A percentile compares a stretch with the other conserved stretches of the same genome.
Evolutionary conservation across 2,329 filamentous ascomycete species (phyloP).

Genomic region (Chaetoscypha palmicola): DNA sequence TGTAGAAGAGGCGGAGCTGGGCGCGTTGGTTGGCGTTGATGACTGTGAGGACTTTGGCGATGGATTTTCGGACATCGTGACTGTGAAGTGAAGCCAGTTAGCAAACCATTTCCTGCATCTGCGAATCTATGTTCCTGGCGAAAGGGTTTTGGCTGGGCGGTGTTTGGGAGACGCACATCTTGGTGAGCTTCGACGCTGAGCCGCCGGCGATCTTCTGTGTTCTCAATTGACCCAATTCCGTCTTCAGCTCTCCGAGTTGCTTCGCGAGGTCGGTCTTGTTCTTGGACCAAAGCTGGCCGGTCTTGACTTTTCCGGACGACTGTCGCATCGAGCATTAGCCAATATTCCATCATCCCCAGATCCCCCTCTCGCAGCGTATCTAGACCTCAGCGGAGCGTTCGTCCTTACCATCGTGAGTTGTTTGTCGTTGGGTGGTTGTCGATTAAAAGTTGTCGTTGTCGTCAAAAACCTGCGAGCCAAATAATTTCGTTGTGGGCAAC

Average conservation of each 20-base stretch:
- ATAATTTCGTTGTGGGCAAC: slow-evolving; percentile 1
- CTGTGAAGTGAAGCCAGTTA: too few relatives aligned
- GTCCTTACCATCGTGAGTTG: slow-evolving; percentile 19
- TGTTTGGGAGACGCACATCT: slow-evolving; percentile 92
- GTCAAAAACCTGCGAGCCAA: slow-evolving; percentile 4
- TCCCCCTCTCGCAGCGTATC: too few relatives aligned
- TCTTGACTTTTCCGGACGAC: slow-evolving; percentile 74
- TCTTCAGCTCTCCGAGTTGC: slow-evolving; percentile 92
- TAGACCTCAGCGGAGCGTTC: too few relatives aligned
- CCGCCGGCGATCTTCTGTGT: slow-evolving; percentile 97
- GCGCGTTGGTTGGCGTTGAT: slow-evolving; percentile 99
- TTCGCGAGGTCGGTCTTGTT: slow-evolving; percentile 97
- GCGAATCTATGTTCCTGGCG: too few relatives aligned
- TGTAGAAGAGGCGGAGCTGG: slow-evolving; percentile 98
- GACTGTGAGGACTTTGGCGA: slow-evolving; percentile 96
- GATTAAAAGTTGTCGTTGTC: slow-evolving; percentile 9
- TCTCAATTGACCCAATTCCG: slow-evolving; percentile 90
- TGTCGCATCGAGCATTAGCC: slow-evolving; percentile 37
- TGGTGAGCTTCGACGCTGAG: slow-evolving; percentile 90
- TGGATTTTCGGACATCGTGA: slow-evolving; percentile 99
- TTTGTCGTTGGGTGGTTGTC: slow-evolving; percentile 19
- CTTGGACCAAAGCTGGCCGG: slow-evolving; percentile 96
- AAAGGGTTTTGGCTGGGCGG: too few relatives aligned
- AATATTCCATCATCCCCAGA: neutral
- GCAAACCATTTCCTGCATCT: too few relatives aligned